Conservation (phyloP, 345 rosid genomes). For the Melastoma malabathricum region DNA sequence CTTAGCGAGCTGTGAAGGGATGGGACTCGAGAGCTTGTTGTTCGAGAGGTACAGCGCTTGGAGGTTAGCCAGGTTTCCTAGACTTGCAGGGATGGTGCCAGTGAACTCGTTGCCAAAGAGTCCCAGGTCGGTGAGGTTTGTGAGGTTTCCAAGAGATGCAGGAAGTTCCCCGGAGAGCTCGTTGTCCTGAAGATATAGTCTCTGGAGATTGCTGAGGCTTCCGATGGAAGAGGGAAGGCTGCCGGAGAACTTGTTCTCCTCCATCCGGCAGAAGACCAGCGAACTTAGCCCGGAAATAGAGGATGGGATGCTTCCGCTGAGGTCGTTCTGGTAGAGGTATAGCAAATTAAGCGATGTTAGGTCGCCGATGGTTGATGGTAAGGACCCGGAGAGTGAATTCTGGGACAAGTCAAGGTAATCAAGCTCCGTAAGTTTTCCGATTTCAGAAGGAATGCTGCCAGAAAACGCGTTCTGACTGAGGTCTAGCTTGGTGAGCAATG, state of each 20-base stretch:
- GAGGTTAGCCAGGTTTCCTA: conserved; percentile 29
- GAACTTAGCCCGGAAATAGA: conserved; percentile 31
- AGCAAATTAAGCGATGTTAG: conserved; percentile 24
- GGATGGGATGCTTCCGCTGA: conserved; percentile 37
- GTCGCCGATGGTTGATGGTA: conserved; percentile 30
- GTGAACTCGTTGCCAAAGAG: conserved; percentile 33
- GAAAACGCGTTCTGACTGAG: conserved; percentile 32
- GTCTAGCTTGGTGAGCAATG: conserved; percentile 24
- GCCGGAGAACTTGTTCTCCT: conserved; percentile 41
- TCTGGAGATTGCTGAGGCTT: conserved; percentile 25
- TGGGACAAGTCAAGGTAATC: conserved; percentile 37
- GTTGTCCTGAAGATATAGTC: conserved; percentile 47
- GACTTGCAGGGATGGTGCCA: conserved; percentile 37
- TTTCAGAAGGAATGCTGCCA: conserved; percentile 22
- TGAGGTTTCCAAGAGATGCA: conserved; percentile 27
- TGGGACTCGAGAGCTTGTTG: conserved; percentile 26
- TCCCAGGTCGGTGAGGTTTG: conserved; percentile 35
- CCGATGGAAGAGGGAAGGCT: conserved; percentile 38
- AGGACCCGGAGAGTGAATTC: conserved; percentile 25
- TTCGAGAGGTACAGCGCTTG: conserved; percentile 38
- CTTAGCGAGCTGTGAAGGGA: conserved; percentile 26
- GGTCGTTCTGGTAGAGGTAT: conserved; percentile 30
- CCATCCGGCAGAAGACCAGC: conserved; percentile 30
- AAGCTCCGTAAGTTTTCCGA: conserved; percentile 30
- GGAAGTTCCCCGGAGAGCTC: conserved; percentile 37